Percentiles rank a stretch among this genome's conserved stretches.
Evolutionary conservation across 2,329 filamentous ascomycete species (phyloP).

Genomic region (Metarhizium robertsii): DNA sequence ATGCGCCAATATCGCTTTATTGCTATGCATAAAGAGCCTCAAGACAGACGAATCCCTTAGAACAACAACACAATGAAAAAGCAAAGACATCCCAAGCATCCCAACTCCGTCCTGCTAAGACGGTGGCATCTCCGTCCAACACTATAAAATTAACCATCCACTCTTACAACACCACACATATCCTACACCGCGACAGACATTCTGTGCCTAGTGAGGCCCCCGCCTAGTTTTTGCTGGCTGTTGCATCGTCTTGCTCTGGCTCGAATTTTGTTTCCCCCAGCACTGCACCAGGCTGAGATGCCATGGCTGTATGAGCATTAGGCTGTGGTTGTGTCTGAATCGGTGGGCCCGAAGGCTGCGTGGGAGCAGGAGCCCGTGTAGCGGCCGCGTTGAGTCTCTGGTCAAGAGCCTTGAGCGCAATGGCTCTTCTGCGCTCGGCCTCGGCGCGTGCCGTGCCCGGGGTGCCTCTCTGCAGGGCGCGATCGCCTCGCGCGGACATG

Average conservation of each 20-base stretch:
- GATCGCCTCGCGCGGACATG: constrained; percentile 62
- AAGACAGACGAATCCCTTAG: neutral
- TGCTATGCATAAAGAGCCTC: neutral
- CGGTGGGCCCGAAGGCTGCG: constrained; percentile 40
- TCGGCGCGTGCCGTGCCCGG: constrained; percentile 73
- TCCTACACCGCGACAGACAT: neutral
- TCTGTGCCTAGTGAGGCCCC: neutral
- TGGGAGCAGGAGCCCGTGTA: constrained; percentile 18
- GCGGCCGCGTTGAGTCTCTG: constrained; percentile 77
- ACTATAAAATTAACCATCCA: neutral
- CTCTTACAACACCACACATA: neutral
- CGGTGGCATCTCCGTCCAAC: neutral
- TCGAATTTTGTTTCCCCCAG: constrained; percentile 63
- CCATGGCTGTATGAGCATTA: constrained; percentile 49
- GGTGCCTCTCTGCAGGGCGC: constrained; percentile 41
- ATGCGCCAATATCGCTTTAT: neutral
- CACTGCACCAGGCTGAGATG: constrained; percentile 43
- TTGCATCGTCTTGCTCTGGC: constrained; percentile 46
- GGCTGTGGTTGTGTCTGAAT: constrained; percentile 48
- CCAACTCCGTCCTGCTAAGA: neutral
- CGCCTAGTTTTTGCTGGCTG: constrained; percentile 16
- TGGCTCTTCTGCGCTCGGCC: constrained; percentile 77
- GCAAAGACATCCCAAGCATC: neutral
- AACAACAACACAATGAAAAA: neutral
- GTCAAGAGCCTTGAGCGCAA: constrained; percentile 86